A percentile compares a stretch with the other conserved stretches of the same genome.
Evolutionary conservation across 768 basidiomycete genomes (phyloP).

Genomic region (Boletus subcaerulescens): DNA sequence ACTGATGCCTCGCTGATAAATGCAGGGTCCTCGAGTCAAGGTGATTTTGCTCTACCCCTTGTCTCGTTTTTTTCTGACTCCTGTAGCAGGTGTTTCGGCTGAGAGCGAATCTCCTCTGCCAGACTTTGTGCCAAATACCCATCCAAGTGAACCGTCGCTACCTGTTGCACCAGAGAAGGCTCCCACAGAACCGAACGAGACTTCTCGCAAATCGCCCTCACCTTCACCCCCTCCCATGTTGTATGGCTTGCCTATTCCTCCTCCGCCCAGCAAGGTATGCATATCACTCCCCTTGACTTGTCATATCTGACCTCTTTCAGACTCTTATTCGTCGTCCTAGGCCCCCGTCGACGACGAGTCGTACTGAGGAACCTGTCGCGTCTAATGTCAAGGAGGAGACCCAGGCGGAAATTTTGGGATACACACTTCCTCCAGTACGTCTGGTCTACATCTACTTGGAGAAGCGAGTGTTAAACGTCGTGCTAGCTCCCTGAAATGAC

Average conservation of each 20-base stretch:
- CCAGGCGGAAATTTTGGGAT: slow-evolving; percentile 9
- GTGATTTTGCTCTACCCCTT: slow-evolving; percentile 3
- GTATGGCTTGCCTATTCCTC: slow-evolving; percentile 19
- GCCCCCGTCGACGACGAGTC: slow-evolving; percentile 13
- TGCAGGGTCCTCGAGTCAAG: slow-evolving; percentile 18
- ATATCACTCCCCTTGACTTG: not conserved
- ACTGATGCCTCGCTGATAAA: slow-evolving; percentile 35
- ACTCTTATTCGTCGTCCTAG: slow-evolving; percentile 23
- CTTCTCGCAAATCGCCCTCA: slow-evolving; percentile 5
- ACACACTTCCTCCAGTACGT: slow-evolving; percentile 26
- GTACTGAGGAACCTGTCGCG: slow-evolving; percentile 3
- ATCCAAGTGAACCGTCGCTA: slow-evolving; percentile 48
- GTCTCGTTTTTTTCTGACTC: not conserved
- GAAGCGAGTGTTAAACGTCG: not conserved
- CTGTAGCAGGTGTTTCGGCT: not conserved
- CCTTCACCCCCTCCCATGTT: slow-evolving; percentile 22
- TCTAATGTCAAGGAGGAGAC: slow-evolving; percentile 10
- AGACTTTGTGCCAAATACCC: slow-evolving; percentile 50
- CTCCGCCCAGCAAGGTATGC: slow-evolving; percentile 25
- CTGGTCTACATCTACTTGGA: not conserved
- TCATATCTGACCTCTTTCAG: slow-evolving; percentile 10
- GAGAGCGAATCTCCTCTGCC: slow-evolving; percentile 40
- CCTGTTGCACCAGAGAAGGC: slow-evolving; percentile 17
- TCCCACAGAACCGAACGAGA: slow-evolving; percentile 13
- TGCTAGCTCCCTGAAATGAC: slow-evolving; percentile 40